These are phyloP conservation scores for Apiotrichum sp. DNA, from an alignment of 1,284 basidiomycete species.

Conservation along the genomic window DNA sequence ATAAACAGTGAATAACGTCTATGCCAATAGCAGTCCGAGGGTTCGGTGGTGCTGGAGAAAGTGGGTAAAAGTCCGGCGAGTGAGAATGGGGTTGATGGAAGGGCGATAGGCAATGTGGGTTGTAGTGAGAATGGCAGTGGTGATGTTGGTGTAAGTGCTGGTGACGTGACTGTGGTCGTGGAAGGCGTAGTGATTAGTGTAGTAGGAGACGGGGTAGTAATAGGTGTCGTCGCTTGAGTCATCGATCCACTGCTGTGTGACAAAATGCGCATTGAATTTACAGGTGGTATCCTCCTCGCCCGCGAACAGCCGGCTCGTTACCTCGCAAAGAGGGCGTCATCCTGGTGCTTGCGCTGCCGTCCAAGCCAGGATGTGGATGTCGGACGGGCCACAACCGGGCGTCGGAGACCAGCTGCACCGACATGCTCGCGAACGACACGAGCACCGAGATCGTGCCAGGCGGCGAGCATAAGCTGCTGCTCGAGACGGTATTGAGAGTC, in stretches of 20 bases:
- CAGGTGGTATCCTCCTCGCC: slow-evolving; percentile 9
- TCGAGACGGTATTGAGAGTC: slow-evolving; percentile 59
- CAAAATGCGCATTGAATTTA: not conserved
- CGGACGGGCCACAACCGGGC: slow-evolving; percentile 45
- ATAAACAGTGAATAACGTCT: too few species aligned
- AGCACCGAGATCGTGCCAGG: slow-evolving; percentile 65
- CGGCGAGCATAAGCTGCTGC: slow-evolving; percentile 70
- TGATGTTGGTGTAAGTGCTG: too few species aligned
- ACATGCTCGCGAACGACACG: slow-evolving; percentile 54
- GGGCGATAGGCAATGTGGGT: too few species aligned
- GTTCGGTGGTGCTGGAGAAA: too few species aligned
- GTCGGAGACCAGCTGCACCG: slow-evolving; percentile 16
- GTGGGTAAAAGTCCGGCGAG: too few species aligned
- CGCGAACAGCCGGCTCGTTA: slow-evolving; percentile 13
- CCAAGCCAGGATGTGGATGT: slow-evolving; percentile 57
- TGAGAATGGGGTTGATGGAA: not conserved
- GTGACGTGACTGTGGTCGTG: too few species aligned
- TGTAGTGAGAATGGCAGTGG: too few species aligned
- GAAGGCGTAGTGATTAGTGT: too few species aligned
- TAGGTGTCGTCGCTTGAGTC: too few species aligned
- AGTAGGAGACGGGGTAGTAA: too few species aligned
- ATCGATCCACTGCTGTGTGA: not conserved
- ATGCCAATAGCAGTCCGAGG: too few species aligned
- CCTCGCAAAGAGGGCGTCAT: slow-evolving; percentile 25
- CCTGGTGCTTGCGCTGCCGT: slow-evolving; percentile 54